Evolutionary conservation across 2,329 filamentous ascomycete species (phyloP).

Genomic region (Paecilomyces fulvus): DNA sequence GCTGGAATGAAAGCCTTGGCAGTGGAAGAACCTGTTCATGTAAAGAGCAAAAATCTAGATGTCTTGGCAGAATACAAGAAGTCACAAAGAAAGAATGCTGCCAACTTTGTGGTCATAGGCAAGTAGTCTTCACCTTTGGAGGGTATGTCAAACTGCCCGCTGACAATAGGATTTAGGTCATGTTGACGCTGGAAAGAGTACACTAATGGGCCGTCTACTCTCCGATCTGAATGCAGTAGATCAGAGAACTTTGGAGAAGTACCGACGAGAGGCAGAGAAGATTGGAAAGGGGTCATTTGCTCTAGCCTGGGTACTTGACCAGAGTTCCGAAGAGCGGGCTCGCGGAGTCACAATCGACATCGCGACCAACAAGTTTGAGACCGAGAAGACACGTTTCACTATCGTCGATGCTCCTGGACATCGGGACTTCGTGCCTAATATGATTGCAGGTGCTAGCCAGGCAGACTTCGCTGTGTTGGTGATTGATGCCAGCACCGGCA

Average conservation of each 20-base stretch:
- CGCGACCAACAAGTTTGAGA: conserved; percentile 90
- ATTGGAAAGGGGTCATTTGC: conserved; percentile 95
- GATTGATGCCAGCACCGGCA: conserved; percentile 80
- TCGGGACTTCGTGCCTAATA: conserved; percentile 93
- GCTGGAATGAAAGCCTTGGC: conserved; percentile 41
- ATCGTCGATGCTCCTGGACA: conserved; percentile 94
- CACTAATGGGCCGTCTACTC: conserved; percentile 89
- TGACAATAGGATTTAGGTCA: conserved; percentile 53
- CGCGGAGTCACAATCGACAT: conserved; percentile 95
- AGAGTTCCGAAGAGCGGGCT: conserved; percentile 77
- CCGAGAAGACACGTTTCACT: conserved; percentile 76
- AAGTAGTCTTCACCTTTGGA: conserved; percentile 21
- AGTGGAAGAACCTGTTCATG: conserved; percentile 43
- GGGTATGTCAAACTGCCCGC: conserved; percentile 6
- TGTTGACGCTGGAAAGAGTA: conserved; percentile 96
- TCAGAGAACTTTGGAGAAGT: conserved; percentile 78
- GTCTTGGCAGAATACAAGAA: conserved; percentile 74
- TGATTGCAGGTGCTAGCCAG: conserved; percentile 95
- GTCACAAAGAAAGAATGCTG: conserved; percentile 65
- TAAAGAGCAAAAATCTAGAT: conserved; percentile 70
- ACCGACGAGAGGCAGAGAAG: conserved; percentile 77
- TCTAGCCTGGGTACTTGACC: conserved; percentile 92
- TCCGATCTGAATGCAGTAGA: conserved; percentile 84
- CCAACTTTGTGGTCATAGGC: conserved; percentile 92
- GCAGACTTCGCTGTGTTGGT: conserved; percentile 94